Percentiles rank a stretch among this genome's conserved stretches.
Conservation (phyloP, 768 basidiomycete species). For the Hemileccinum rubropunctum region DNA sequence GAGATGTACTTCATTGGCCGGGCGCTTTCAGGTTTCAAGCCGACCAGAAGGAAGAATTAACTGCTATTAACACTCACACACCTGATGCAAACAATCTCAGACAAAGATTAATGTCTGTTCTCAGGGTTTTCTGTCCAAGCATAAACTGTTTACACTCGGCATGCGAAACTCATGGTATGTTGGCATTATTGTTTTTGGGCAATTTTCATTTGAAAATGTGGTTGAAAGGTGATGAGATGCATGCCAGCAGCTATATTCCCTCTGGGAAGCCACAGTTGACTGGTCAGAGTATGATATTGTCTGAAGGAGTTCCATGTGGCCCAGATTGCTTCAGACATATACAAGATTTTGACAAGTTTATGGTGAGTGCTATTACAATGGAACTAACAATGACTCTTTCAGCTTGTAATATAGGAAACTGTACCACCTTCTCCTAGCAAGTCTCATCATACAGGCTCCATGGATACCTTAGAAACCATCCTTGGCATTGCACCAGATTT, state of each 20-base stretch:
- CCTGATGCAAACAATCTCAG: constrained; percentile 30
- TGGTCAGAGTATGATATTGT: constrained; percentile 21
- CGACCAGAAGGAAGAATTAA: not conserved
- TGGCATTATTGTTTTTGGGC: not conserved
- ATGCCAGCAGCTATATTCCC: constrained; percentile 13
- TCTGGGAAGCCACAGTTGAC: constrained; percentile 23
- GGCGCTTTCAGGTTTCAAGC: constrained; percentile 12
- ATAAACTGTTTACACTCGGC: constrained; percentile 40
- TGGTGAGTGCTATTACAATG: constrained; percentile 1
- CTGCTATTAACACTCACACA: constrained; percentile 7
- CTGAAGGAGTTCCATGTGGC: constrained; percentile 32
- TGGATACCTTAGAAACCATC: constrained; percentile 31
- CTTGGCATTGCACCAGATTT: constrained; percentile 45
- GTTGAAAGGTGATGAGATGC: not conserved
- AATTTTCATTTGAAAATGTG: not conserved
- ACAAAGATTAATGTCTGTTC: constrained; percentile 30
- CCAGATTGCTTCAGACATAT: constrained; percentile 30
- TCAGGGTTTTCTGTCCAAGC: constrained; percentile 43
- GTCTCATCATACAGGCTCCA: constrained; percentile 5
- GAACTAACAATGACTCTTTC: not conserved
- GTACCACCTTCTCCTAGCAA: constrained; percentile 17
- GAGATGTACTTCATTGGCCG: constrained; percentile 41
- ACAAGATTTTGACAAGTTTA: constrained; percentile 22
- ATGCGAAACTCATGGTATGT: constrained; percentile 41
- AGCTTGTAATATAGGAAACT: constrained; percentile 13